Conservation (phyloP, 164 flowering plant genomes). For the Nymphaea thermarum region DNA sequence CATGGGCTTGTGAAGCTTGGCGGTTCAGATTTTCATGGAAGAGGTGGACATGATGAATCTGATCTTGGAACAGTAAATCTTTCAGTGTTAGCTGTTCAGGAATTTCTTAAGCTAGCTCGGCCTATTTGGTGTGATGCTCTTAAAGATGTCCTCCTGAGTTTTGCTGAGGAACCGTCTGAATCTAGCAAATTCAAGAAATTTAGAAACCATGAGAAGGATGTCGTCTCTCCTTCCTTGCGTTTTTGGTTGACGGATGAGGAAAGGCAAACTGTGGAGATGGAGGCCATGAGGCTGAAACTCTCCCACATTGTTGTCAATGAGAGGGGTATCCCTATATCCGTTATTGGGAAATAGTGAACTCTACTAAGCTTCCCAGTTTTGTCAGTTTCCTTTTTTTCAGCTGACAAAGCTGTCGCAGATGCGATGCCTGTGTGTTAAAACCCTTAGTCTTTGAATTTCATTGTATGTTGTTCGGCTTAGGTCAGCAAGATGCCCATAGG, state of each 20-base stretch:
- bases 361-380: background rate
- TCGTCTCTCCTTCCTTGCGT: conserved; percentile 39
- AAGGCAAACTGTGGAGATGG: conserved; percentile 39
- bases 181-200: conserved; percentile 32
- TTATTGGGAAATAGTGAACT: background rate
- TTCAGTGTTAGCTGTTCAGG: conserved; percentile 43
- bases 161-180: conserved; percentile 30
- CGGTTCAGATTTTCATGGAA: conserved; percentile 92
- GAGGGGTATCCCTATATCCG: conserved; percentile 9
- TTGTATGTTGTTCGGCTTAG: too few relatives aligned
- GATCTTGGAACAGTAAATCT: conserved; percentile 76
- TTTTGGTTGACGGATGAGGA: conserved; percentile 67
- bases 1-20: conserved; percentile 75
- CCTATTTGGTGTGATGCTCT: conserved; percentile 75
- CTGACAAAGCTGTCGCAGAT: background rate
- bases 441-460: too few relatives aligned
- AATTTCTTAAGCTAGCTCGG: conserved; percentile 70
- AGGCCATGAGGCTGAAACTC: conserved; percentile 38
- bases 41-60: conserved; percentile 62
- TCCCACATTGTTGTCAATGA: conserved; percentile 16
- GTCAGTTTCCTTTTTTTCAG: background rate
- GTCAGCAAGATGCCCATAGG: too few relatives aligned
- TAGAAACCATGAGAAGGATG: conserved; percentile 21
- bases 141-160: conserved; percentile 30
- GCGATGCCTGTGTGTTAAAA: too few relatives aligned